Base-by-base conservation (phyloP, 768 basidiomycete species). In the Suillus placidus region DNA sequence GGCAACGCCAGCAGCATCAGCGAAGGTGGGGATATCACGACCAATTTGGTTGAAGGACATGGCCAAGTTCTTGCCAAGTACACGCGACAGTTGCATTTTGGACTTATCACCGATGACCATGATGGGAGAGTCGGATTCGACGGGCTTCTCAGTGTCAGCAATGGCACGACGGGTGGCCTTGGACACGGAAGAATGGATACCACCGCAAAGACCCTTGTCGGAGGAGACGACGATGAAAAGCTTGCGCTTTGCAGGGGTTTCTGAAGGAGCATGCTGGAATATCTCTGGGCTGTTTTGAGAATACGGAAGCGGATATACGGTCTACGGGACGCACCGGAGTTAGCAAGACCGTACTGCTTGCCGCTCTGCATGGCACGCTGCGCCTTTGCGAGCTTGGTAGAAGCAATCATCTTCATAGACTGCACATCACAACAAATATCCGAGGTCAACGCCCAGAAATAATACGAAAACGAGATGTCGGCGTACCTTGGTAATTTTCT, bases 371-470 rank as follows among this genome's bases (percentile, higher is more conserved):
- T 96, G 67, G 95, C 94, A 71, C 90, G 87, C 84, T 97, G 94
- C 62, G 97, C 97, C 82, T 97, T 95, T 72, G 90, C 87, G 42
- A 99, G 90, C 79, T 96, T 95, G 61, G 96, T 97, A 60, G 97
- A 98, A 65, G 96, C 97, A 85, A 98, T 97, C 88, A 99, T 96
- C 86, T 97, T 97, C 94, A 97, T 97, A 60, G 95, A 94, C 92
- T 95, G 73, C 16, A 74, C 43, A 55, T 42, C 20, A 47, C 10
- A 49, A 30, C 42, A 63, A 65, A 18, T 57, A 54, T 67, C 57
- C 58, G 68, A 63, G 58, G 35, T 55, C 60, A 26, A 20, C 49
- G 1, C 14, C 10, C 51, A 54, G 23, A 35, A 26, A 38, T 30
- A 38, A 26, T 63, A 61, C 43, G 60, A 68, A 60, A 74, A 73